Conservation (phyloP, 2,329 filamentous ascomycete species). For the Apiospora kogelbergensis region DNA sequence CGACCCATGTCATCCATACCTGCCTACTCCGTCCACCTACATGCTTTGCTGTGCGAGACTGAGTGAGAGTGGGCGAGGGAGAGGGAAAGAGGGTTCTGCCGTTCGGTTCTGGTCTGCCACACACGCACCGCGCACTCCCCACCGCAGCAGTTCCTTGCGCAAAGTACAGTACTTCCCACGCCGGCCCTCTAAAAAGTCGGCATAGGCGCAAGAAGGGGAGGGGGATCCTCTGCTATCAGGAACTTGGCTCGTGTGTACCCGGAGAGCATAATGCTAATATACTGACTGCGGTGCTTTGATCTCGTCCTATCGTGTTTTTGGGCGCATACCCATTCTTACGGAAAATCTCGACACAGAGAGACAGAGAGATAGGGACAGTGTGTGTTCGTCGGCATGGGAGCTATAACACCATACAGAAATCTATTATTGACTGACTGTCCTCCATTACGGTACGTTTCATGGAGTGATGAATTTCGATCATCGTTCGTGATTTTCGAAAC, state of each 20-base stretch:
- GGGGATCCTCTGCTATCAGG: neutral
- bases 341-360: neutral
- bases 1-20: slow-evolving; percentile 27
- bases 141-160: neutral
- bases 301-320: neutral
- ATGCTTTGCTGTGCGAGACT: slow-evolving; percentile 9
- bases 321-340: neutral
- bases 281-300: neutral
- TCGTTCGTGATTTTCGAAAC: slow-evolving; percentile 4
- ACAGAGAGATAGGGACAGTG: neutral
- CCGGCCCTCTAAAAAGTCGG: slow-evolving; percentile 3
- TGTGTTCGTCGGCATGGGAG: neutral
- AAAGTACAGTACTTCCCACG: slow-evolving; percentile 2
- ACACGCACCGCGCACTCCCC: neutral
- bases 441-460: slow-evolving; percentile 1
- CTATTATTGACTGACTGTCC: neutral
- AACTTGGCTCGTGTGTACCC: neutral
- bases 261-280: slow-evolving; percentile 6
- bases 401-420: neutral
- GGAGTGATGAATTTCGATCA: neutral
- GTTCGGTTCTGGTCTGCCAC: slow-evolving; percentile 9
- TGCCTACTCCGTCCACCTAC: slow-evolving; percentile 33
- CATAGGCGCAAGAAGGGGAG: slow-evolving; percentile 2
- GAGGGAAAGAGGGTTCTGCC: slow-evolving; percentile 8
- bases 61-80: slow-evolving; percentile 5